phyloP scores from a whole-genome alignment of 78 protist species.

The Dictyostelium firmibasis region DNA sequence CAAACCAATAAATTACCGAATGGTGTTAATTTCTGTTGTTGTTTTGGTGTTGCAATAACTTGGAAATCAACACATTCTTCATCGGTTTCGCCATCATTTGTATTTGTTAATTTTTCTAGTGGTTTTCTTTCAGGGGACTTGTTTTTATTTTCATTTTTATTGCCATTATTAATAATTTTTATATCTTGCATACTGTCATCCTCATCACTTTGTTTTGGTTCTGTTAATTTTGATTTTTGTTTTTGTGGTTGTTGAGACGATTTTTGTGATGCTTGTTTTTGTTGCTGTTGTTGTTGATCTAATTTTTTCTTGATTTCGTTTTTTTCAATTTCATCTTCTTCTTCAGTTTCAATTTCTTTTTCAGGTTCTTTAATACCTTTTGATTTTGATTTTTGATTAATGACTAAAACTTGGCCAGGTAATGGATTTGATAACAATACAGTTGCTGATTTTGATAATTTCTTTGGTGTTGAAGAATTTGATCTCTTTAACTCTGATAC shows the following conservation, averaged over 20 bases:
- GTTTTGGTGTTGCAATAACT: neutral
- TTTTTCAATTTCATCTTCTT: neutral
- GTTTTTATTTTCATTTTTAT: neutral
- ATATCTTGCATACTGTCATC: neutral
- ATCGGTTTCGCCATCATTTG: slow-evolving; percentile 42
- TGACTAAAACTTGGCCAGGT: slow-evolving; percentile 41
- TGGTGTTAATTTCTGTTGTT: slow-evolving; percentile 1
- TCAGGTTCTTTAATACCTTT: neutral
- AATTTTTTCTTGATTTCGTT: neutral
- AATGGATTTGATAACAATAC: neutral
- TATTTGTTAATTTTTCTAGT: neutral
- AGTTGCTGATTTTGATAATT: neutral
- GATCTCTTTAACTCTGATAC: neutral
- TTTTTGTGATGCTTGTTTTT: neutral
- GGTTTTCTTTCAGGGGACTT: neutral
- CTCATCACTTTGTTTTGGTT: neutral
- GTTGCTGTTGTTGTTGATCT: neutral
- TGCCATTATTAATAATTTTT: neutral
- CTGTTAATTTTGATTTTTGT: neutral
- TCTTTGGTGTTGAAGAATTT: neutral
- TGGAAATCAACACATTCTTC: slow-evolving; percentile 14
- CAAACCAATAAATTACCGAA: slow-evolving; percentile 20
- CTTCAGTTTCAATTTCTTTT: neutral
- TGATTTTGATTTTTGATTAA: neutral
- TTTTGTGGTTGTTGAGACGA: neutral